phyloP scores from a whole-genome alignment of 75 land plant species.

The Ceratopteris richardii region DNA sequence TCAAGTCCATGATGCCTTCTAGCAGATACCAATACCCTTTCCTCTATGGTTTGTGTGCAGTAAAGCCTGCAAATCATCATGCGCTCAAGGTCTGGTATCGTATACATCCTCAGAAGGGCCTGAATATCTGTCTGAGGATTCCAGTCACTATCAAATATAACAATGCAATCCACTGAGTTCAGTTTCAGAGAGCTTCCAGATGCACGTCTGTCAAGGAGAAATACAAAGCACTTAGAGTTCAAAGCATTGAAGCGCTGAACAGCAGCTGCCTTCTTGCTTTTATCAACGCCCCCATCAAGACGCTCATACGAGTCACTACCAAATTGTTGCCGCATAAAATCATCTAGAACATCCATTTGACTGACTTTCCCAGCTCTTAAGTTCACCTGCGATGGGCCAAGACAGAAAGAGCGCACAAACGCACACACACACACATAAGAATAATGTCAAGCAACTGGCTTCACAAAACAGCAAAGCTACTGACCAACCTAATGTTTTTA shows the following conservation, averaged over 20 bases:
- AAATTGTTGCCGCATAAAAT: constrained; percentile 66
- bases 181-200: constrained; percentile 52
- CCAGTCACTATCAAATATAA: constrained; percentile 84
- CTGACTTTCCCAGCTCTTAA: constrained; percentile 12
- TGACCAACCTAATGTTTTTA: too few relatives aligned
- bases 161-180: constrained; percentile 47
- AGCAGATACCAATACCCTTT: constrained; percentile 47
- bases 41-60: constrained; percentile 63
- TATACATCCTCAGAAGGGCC: constrained; percentile 45
- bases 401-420: too few relatives aligned
- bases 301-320: constrained; percentile 81
- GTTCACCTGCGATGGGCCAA: constrained; percentile 1
- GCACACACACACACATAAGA: too few relatives aligned
- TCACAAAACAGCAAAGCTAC: background rate
- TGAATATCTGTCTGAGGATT: constrained; percentile 63
- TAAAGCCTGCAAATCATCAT: constrained; percentile 61
- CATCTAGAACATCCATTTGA: constrained; percentile 70
- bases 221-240: constrained; percentile 54
- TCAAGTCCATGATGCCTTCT: constrained; percentile 33
- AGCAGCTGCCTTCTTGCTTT: constrained; percentile 39
- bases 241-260: constrained; percentile 61
- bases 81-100: constrained; percentile 37
- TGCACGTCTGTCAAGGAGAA: constrained; percentile 60
- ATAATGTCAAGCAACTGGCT: background rate
- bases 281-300: constrained; percentile 41